Conservation (phyloP, 257 asterid genomes). For the Scutellaria minor region DNA sequence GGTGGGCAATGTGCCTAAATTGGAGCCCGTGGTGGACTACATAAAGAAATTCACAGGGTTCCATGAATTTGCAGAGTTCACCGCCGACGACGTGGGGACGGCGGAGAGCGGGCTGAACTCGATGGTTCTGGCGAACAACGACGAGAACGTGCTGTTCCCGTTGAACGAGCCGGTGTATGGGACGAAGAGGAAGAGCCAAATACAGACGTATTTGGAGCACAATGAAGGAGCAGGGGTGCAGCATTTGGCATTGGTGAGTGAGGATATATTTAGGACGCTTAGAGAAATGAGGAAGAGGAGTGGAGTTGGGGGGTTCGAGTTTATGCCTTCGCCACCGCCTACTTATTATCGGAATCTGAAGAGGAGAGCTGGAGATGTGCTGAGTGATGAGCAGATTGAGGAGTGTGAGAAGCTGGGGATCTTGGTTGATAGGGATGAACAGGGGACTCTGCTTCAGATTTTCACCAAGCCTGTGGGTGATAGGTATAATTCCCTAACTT, state of each 20-base stretch:
- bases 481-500: conserved; percentile 49
- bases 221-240: conserved; percentile 94
- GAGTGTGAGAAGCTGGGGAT: conserved; percentile 93
- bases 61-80: conserved; percentile 92
- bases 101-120: conserved; percentile 90
- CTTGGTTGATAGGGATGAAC: conserved; percentile 94
- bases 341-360: conserved; percentile 79
- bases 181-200: conserved; percentile 92
- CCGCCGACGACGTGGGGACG: conserved; percentile 86
- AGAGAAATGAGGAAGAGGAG: conserved; percentile 93
- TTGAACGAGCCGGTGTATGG: conserved; percentile 87
- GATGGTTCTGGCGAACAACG: conserved; percentile 76
- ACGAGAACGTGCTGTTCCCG: conserved; percentile 77
- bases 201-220: conserved; percentile 96
- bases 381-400: conserved; percentile 74
- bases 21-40: conserved; percentile 74
- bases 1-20: conserved; percentile 78
- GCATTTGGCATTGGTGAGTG: conserved; percentile 82
- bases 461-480: conserved; percentile 97
- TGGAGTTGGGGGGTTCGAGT: conserved; percentile 85
- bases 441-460: conserved; percentile 95
- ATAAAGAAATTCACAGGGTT: conserved; percentile 73
- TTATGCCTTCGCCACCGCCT: conserved; percentile 91
- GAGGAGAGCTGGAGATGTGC: conserved; percentile 72
- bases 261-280: conserved; percentile 77